Evolutionary conservation across 441 rosid genomes (phyloP).

Genomic region (Populus tomentosa): DNA sequence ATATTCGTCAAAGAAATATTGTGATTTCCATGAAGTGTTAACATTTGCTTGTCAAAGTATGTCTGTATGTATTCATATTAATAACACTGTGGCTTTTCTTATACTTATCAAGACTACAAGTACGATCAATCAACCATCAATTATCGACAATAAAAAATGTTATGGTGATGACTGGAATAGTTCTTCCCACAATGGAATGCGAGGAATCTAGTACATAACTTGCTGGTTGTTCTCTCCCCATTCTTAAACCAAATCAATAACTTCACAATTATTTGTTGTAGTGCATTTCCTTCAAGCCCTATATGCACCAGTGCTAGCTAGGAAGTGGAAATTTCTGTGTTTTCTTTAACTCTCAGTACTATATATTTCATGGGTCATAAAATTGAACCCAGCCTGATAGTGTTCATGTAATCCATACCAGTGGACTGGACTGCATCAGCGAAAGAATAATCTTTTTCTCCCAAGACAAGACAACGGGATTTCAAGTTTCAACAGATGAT

Average conservation of each 20-base stretch:
- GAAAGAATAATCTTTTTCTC: slow-evolving; percentile 9
- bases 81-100: too few relatives aligned
- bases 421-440: neutral
- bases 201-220: neutral
- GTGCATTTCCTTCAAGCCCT: neutral
- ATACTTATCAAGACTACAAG: too few relatives aligned
- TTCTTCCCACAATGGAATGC: slow-evolving; percentile 18
- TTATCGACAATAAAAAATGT: neutral
- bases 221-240: neutral
- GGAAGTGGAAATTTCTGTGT: too few relatives aligned
- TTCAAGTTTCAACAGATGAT: too few relatives aligned
- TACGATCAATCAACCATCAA: neutral
- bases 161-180: slow-evolving; percentile 16
- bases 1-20: too few relatives aligned
- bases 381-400: neutral
- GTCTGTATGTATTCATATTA: too few relatives aligned
- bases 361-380: neutral
- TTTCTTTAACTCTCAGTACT: too few relatives aligned
- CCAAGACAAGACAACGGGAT: slow-evolving; percentile 5
- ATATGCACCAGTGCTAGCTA: neutral
- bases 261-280: neutral
- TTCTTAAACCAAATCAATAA: slow-evolving; percentile 1
- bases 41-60: too few relatives aligned
- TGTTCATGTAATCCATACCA: neutral
- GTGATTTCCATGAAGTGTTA: too few relatives aligned